Conservation (phyloP, 768 basidiomycete species). For the Lyophyllum decastes region DNA sequence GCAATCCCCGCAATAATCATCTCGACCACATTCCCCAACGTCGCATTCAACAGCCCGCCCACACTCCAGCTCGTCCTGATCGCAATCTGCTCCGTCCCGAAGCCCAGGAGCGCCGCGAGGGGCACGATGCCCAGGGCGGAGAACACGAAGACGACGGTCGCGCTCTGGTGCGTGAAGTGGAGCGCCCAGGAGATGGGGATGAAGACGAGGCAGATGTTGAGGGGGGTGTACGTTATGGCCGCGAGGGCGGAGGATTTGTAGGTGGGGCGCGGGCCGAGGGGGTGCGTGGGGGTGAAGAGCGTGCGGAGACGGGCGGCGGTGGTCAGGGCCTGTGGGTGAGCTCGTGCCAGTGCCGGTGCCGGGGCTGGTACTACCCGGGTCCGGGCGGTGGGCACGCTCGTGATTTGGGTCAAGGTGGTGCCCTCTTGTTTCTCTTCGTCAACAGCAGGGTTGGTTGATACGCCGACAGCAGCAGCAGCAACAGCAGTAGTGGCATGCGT, state of each 20-base stretch:
- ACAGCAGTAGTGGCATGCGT: neutral
- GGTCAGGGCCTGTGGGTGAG: slow-evolving; percentile 2
- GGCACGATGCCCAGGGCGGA: slow-evolving; percentile 52
- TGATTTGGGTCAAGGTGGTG: neutral
- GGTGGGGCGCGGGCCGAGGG: slow-evolving; percentile 35
- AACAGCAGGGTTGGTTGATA: slow-evolving; percentile 3
- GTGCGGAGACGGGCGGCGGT: slow-evolving; percentile 25
- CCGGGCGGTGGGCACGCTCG: neutral
- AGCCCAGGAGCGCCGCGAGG: slow-evolving; percentile 49
- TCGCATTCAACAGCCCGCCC: slow-evolving; percentile 56
- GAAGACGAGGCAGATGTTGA: slow-evolving; percentile 47
- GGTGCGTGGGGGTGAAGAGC: slow-evolving; percentile 31
- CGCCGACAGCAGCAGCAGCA: no score
- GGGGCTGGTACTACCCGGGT: neutral
- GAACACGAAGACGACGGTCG: slow-evolving; percentile 48
- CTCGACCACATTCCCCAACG: slow-evolving; percentile 53
- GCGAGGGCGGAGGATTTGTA: slow-evolving; percentile 33
- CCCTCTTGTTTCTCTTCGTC: slow-evolving; percentile 22
- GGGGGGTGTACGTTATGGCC: slow-evolving; percentile 32
- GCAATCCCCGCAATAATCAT: slow-evolving; percentile 52
- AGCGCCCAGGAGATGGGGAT: slow-evolving; percentile 54
- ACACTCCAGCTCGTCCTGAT: slow-evolving; percentile 48
- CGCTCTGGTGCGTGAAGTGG: slow-evolving; percentile 43
- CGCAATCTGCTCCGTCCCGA: slow-evolving; percentile 56
- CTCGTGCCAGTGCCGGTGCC: no score